A percentile compares a stretch with the other conserved stretches of the same genome.
These are phyloP conservation scores for Xylariaceae sp. DNA, from an alignment of 2,329 filamentous ascomycete genomes.

Conservation along the genomic window DNA sequence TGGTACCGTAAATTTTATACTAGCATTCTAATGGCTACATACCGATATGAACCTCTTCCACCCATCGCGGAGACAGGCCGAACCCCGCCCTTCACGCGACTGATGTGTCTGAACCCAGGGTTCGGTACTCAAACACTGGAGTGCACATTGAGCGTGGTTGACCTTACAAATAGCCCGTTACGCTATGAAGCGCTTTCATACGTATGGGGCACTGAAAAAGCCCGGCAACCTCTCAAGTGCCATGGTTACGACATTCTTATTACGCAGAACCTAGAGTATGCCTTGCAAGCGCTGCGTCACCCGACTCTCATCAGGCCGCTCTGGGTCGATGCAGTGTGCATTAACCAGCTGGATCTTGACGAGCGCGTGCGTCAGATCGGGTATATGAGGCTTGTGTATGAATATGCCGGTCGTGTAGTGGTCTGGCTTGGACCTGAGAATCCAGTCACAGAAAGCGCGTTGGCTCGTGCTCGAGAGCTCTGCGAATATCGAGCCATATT, in stretches of 20 bases:
- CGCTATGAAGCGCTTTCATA: slow-evolving; percentile 12
- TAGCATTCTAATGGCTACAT: background rate
- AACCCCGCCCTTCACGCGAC: background rate
- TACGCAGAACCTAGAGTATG: slow-evolving; percentile 1
- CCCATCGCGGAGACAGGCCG: background rate
- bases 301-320: background rate
- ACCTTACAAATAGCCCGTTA: slow-evolving; percentile 2
- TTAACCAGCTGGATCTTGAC: slow-evolving; percentile 5
- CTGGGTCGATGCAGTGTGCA: slow-evolving; percentile 6
- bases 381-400: slow-evolving; percentile 11
- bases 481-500: slow-evolving; percentile 8
- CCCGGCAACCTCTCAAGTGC: background rate
- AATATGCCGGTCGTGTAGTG: slow-evolving; percentile 5
- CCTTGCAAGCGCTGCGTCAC: slow-evolving; percentile 1
- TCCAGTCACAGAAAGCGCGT: background rate
- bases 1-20: background rate
- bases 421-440: slow-evolving; percentile 7
- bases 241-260: background rate
- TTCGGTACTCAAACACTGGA: background rate
- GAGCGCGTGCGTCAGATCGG: slow-evolving; percentile 7
- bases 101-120: slow-evolving; percentile 5
- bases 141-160: slow-evolving; percentile 5
- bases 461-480: slow-evolving; percentile 10
- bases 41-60: slow-evolving; percentile 14
- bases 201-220: slow-evolving; percentile 4